These are phyloP conservation scores for Microdochium bolleyi DNA, from an alignment of 2,329 filamentous ascomycete species.

Conservation along the genomic window DNA sequence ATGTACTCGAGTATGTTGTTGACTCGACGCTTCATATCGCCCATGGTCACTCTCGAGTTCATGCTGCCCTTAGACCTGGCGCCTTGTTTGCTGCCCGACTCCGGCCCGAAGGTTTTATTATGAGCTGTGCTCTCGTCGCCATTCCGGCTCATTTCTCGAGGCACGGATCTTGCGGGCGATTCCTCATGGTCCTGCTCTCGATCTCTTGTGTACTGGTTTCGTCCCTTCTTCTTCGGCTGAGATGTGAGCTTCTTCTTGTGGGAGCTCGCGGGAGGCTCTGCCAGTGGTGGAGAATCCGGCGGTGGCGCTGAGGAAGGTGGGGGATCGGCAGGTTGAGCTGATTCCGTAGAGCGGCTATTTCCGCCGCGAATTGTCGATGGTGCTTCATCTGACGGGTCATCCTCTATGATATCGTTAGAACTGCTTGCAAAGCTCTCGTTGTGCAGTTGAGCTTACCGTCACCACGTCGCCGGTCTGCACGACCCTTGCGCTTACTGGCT, in stretches of 20 bases:
- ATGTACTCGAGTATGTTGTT: constrained; percentile 86
- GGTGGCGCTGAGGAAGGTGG: constrained; percentile 36
- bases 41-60: constrained; percentile 69
- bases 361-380: constrained; percentile 37
- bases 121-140: constrained; percentile 33
- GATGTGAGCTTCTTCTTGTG: constrained; percentile 55
- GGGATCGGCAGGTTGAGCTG: constrained; percentile 27
- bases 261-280: constrained; percentile 29
- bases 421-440: neutral
- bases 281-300: constrained; percentile 38
- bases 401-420: constrained; percentile 44
- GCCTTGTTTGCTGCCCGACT: constrained; percentile 39
- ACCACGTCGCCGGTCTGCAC: constrained; percentile 70
- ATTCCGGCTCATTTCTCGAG: constrained; percentile 38
- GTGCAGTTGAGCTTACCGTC: constrained; percentile 53
- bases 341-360: constrained; percentile 21
- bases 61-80: constrained; percentile 46
- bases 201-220: constrained; percentile 79
- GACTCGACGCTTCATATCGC: constrained; percentile 80
- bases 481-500: constrained; percentile 71
- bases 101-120: constrained; percentile 18
- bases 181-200: constrained; percentile 49
- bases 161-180: constrained; percentile 46
- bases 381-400: constrained; percentile 63
- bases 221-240: constrained; percentile 60